Percentiles rank a stretch among this genome's conserved stretches.
Evolutionary conservation across 805 yeast genomes (phyloP).

Genomic region (Helenozyma baotianmanensis): DNA sequence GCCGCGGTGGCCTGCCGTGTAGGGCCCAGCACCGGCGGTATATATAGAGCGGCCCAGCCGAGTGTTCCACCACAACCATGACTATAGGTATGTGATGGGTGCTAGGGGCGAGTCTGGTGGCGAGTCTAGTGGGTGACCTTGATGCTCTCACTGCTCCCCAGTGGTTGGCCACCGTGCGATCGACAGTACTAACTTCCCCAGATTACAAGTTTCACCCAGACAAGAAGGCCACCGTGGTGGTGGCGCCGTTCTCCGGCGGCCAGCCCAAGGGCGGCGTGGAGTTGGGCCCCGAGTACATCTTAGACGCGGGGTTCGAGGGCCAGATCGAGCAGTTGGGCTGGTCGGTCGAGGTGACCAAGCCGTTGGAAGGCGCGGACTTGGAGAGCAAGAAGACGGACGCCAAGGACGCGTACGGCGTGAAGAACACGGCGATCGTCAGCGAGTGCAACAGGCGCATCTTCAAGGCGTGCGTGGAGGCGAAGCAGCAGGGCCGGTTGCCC

Average conservation of each 20-base stretch:
- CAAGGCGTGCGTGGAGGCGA: conserved; percentile 51
- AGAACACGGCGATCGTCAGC: conserved; percentile 75
- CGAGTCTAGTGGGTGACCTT: no score
- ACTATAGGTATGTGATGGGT: no score
- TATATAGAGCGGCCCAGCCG: no score
- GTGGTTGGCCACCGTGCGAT: no score
- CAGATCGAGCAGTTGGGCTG: conserved; percentile 71
- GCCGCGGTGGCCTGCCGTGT: conserved; percentile 2
- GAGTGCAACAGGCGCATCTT: conserved; percentile 63
- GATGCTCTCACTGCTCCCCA: no score
- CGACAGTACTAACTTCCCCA: conserved; percentile 18
- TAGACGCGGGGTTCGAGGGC: conserved; percentile 63
- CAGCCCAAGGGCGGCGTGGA: conserved; percentile 94
- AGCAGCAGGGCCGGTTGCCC: conserved; percentile 52
- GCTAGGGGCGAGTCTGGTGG: no score
- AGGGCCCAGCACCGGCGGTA: no score
- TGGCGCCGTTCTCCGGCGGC: conserved; percentile 95
- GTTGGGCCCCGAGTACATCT: conserved; percentile 79
- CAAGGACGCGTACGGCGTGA: conserved; percentile 48
- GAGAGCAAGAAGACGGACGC: conserved; percentile 41
- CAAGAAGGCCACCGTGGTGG: conserved; percentile 61
- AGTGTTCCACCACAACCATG: no score
- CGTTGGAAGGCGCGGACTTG: conserved; percentile 48
- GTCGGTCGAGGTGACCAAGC: conserved; percentile 50
- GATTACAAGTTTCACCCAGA: conserved; percentile 51